Conservation (phyloP, 1,284 basidiomycete genomes). For the Naganishia sp. region DNA sequence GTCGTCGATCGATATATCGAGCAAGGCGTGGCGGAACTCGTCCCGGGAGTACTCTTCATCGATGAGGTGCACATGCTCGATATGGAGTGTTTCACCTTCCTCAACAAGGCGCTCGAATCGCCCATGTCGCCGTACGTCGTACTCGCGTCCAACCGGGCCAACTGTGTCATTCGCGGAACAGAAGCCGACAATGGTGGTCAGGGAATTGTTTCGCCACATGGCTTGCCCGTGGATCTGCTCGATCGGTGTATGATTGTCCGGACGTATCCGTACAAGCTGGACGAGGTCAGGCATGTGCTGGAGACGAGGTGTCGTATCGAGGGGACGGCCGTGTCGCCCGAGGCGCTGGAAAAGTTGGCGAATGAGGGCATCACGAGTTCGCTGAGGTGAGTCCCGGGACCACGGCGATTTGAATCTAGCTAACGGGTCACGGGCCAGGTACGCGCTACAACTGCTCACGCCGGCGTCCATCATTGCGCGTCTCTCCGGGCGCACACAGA, state of each 20-base stretch:
- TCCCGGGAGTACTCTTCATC: constrained; percentile 97
- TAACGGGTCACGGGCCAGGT: constrained; percentile 58
- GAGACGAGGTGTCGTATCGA: constrained; percentile 84
- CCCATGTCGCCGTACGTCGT: constrained; percentile 97
- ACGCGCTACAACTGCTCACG: constrained; percentile 86
- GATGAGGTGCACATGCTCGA: constrained; percentile 99
- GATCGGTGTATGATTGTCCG: constrained; percentile 98
- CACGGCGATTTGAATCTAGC: background rate
- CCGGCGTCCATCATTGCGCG: constrained; percentile 87
- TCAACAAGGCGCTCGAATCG: constrained; percentile 93
- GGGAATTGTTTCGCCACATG: constrained; percentile 89
- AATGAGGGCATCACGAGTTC: constrained; percentile 81
- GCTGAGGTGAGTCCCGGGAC: constrained; percentile 60
- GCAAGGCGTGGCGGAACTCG: constrained; percentile 95
- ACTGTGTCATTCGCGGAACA: constrained; percentile 87
- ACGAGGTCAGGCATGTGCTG: constrained; percentile 85
- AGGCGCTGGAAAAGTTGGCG: constrained; percentile 79
- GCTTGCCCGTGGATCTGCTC: constrained; percentile 88
- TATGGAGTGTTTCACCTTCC: constrained; percentile 98
- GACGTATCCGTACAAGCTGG: constrained; percentile 78
- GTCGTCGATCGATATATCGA: constrained; percentile 98
- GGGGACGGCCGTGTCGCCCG: constrained; percentile 72
- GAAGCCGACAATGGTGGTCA: constrained; percentile 56
- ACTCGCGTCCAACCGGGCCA: constrained; percentile 92
- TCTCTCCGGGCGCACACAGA: constrained; percentile 74